Conservation (phyloP, 176 grass and related monocot genomes). For the Oryza glaberrima region DNA sequence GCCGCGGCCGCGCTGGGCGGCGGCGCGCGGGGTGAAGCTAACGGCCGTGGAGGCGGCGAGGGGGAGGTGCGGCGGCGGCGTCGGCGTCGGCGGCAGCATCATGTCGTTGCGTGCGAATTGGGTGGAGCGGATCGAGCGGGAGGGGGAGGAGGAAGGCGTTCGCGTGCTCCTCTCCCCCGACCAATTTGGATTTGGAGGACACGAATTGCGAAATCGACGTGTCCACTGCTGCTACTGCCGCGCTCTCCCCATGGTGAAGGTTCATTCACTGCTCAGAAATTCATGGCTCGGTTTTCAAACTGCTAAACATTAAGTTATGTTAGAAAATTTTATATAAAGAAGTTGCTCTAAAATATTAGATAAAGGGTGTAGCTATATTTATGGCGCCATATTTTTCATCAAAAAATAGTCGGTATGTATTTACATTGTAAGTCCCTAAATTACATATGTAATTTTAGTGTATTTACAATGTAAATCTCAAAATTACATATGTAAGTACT, state of each 20-base stretch:
- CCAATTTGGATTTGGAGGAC: slow-evolving; percentile 19
- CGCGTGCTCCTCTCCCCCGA: not conserved
- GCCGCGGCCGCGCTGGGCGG: not conserved
- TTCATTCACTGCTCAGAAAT: not conserved
- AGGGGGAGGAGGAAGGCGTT: not conserved
- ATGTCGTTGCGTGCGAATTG: slow-evolving; percentile 16
- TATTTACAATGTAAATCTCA: too few relatives aligned
- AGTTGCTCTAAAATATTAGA: too few relatives aligned
- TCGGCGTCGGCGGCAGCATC: slow-evolving; percentile 12
- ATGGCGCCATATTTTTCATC: too few relatives aligned
- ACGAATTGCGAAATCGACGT: not conserved
- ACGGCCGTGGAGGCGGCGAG: slow-evolving; percentile 22
- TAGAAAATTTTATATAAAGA: too few relatives aligned
- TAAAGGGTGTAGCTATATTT: too few relatives aligned
- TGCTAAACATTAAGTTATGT: too few relatives aligned
- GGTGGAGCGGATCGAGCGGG: not conserved
- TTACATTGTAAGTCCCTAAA: too few relatives aligned
- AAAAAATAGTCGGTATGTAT: too few relatives aligned
- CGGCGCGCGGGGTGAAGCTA: slow-evolving; percentile 25
- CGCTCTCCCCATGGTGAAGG: not conserved
- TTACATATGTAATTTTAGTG: too few relatives aligned
- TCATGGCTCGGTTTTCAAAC: too few relatives aligned
- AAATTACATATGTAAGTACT: too few relatives aligned
- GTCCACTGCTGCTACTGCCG: not conserved
- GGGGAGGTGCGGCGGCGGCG: not conserved